These are phyloP conservation scores for Aspergillus bombycis DNA, from an alignment of 2,329 filamentous ascomycete species.

Conservation along the genomic window DNA sequence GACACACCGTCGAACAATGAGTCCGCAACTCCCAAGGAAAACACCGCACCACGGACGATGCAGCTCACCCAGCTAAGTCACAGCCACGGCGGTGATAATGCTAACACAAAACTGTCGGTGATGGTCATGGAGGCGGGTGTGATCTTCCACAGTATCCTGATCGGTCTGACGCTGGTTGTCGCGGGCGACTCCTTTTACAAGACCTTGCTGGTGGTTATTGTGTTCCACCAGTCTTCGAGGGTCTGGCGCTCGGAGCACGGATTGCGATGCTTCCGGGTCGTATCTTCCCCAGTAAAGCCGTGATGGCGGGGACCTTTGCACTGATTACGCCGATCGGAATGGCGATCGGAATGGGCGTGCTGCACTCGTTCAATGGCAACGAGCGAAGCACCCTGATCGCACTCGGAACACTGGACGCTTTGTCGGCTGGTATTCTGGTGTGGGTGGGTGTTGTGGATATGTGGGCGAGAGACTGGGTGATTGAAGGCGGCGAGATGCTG, in stretches of 20 bases:
- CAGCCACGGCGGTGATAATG: constrained; percentile 36
- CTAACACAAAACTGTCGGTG: constrained; percentile 62
- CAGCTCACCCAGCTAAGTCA: constrained; percentile 35
- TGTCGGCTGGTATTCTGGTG: constrained; percentile 75
- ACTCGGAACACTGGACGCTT: constrained; percentile 72
- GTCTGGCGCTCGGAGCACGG: constrained; percentile 71
- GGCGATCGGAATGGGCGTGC: constrained; percentile 75
- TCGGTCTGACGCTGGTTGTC: constrained; percentile 51
- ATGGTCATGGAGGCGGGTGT: constrained; percentile 73
- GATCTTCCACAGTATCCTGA: constrained; percentile 70
- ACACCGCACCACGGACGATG: constrained; percentile 10
- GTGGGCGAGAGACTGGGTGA: constrained; percentile 75
- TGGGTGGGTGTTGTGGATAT: constrained; percentile 82
- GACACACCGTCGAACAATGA: not conserved
- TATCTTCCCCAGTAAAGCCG: constrained; percentile 49
- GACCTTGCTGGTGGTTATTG: constrained; percentile 63
- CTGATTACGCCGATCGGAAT: constrained; percentile 77
- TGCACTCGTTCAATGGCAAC: constrained; percentile 73
- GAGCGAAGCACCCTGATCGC: constrained; percentile 69
- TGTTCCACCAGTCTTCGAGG: constrained; percentile 80
- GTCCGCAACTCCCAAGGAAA: constrained; percentile 11
- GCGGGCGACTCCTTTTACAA: constrained; percentile 55
- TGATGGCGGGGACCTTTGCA: constrained; percentile 67
- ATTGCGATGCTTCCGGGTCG: constrained; percentile 61
- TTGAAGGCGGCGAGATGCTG: constrained; percentile 60